phyloP scores from a whole-genome alignment of 179 eudicot species.

The Silene vulgaris region DNA sequence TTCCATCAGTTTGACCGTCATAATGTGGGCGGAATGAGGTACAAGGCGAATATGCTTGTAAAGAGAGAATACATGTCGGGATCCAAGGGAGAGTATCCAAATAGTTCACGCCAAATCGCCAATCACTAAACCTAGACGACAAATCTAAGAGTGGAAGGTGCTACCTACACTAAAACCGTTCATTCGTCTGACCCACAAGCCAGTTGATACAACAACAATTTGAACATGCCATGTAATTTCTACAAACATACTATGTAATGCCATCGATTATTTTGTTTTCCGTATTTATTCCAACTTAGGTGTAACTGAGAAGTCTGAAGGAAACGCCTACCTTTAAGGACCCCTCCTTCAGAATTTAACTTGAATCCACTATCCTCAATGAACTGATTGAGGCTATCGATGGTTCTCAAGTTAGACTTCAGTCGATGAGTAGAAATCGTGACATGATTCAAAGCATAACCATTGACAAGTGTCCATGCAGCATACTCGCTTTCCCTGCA shows the following conservation, averaged over 20 bases:
- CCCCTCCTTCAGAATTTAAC: slow-evolving; percentile 89
- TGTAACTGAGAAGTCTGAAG: background rate
- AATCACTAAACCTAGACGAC: no score
- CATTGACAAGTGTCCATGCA: slow-evolving; percentile 99
- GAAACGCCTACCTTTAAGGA: slow-evolving; percentile 63
- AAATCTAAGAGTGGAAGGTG: no score
- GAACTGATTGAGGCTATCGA: slow-evolving; percentile 63
- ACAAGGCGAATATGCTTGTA: no score
- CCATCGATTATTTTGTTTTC: background rate
- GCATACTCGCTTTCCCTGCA: slow-evolving; percentile 98
- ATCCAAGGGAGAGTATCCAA: no score
- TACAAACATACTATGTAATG: background rate
- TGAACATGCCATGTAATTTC: background rate
- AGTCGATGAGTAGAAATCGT: slow-evolving; percentile 84
- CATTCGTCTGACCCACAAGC: no score
- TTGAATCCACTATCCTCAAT: slow-evolving; percentile 82
- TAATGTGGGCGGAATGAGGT: no score
- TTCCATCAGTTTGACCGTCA: background rate
- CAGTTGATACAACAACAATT: background rate
- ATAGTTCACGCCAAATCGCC: no score
- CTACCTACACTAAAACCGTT: no score
- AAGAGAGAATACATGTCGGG: no score
- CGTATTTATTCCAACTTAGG: background rate
- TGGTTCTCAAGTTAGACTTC: slow-evolving; percentile 50
- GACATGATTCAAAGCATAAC: slow-evolving; percentile 87